A percentile compares a stretch with the other conserved stretches of the same genome.
Conservation (phyloP, 1,284 basidiomycete species). For the Puccinia hordei region DNA sequence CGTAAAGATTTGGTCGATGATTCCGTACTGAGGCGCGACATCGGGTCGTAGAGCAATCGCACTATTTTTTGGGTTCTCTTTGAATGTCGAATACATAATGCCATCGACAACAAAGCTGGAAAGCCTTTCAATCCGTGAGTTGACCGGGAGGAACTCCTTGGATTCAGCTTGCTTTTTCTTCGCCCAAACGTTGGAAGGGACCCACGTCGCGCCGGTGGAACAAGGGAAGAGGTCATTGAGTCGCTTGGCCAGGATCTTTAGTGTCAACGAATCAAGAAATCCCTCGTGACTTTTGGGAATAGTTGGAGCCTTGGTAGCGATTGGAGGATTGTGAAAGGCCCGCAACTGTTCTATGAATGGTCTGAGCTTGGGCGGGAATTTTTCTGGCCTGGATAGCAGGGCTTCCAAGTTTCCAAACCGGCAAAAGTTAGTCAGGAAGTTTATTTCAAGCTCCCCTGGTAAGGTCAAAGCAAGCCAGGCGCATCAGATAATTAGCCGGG, state of each 20-base stretch:
- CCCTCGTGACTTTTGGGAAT: neutral
- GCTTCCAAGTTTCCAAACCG: neutral
- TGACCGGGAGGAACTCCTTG: neutral
- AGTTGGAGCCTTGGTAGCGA: neutral
- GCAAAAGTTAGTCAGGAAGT: neutral
- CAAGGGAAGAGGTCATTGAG: slow-evolving; percentile 24
- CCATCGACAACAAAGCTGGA: neutral
- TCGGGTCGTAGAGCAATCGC: neutral
- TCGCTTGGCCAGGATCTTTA: slow-evolving; percentile 11
- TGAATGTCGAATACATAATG: neutral
- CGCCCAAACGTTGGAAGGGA: neutral
- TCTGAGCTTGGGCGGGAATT: neutral
- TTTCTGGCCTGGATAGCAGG: neutral
- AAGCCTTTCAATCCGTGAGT: neutral
- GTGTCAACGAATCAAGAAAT: neutral
- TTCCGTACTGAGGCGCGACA: slow-evolving; percentile 1
- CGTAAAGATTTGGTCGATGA: slow-evolving; percentile 16
- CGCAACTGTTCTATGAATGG: slow-evolving; percentile 17
- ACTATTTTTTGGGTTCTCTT: slow-evolving; percentile 25
- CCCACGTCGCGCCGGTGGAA: neutral
- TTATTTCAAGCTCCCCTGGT: slow-evolving; percentile 24
- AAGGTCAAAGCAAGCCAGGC: neutral
- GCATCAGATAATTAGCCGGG: neutral
- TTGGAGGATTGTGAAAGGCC: neutral
- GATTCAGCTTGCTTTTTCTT: neutral